phyloP scores from a whole-genome alignment of 2,329 filamentous ascomycete genomes.

The Hypocrella siamensis region DNA sequence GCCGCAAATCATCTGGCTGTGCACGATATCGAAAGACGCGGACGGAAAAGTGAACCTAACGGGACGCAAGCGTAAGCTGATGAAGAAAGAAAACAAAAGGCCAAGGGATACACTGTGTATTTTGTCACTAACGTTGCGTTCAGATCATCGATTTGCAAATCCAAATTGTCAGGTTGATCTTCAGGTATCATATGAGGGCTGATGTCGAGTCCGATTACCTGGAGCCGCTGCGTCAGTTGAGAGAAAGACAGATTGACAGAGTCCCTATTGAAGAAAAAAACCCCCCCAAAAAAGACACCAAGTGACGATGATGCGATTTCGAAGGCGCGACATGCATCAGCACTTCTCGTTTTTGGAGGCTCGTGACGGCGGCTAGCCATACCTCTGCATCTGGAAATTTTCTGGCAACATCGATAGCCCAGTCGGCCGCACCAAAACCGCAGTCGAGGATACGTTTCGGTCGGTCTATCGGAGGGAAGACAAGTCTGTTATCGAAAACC shows the following conservation, averaged over 20 bases:
- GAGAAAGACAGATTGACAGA: background rate
- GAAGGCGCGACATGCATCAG: no score
- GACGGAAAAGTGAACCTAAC: slow-evolving; percentile 50
- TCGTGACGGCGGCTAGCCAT: background rate
- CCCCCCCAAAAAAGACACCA: no score
- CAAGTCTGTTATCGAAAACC: slow-evolving; percentile 49
- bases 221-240: background rate
- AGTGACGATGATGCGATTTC: no score
- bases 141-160: slow-evolving; percentile 57
- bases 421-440: slow-evolving; percentile 55
- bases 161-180: slow-evolving; percentile 47
- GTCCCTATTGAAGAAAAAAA: background rate
- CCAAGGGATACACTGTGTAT: no score
- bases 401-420: slow-evolving; percentile 54
- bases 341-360: background rate
- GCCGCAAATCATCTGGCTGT: slow-evolving; percentile 57
- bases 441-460: slow-evolving; percentile 52
- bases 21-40: slow-evolving; percentile 67
- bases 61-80: background rate
- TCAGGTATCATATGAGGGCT: slow-evolving; percentile 55
- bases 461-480: slow-evolving; percentile 50
- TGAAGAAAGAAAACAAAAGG: no score
- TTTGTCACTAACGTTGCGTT: slow-evolving; percentile 37
- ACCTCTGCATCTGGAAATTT: slow-evolving; percentile 50
- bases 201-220: slow-evolving; percentile 60